A percentile compares a stretch with the other conserved stretches of the same genome.
Conservation (phyloP, 768 basidiomycete species). For the Termitomyces sp. region DNA sequence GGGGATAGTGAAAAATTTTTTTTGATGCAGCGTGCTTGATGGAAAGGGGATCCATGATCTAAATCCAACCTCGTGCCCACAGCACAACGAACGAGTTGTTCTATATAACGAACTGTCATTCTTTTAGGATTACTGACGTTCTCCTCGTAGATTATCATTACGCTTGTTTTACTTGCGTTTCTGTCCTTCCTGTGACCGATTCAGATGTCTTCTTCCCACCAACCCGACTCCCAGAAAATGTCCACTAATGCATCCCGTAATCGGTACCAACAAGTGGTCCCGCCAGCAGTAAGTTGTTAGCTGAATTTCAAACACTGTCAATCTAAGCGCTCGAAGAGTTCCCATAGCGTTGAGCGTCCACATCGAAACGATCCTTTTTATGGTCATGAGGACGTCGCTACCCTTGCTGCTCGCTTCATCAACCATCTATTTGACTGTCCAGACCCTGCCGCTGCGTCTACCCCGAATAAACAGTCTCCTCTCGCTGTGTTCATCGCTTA, state of each 20-base stretch:
- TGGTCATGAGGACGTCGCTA: constrained; percentile 73
- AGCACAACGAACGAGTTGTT: neutral
- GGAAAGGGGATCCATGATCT: constrained; percentile 1
- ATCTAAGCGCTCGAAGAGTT: constrained; percentile 10
- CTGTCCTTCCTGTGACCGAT: constrained; percentile 12
- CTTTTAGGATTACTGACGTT: constrained; percentile 11
- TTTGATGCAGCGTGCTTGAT: constrained; percentile 9
- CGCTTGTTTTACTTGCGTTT: constrained; percentile 1
- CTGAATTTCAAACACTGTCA: constrained; percentile 2
- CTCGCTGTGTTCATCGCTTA: constrained; percentile 85
- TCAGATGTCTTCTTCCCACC: constrained; percentile 18
- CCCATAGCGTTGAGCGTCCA: constrained; percentile 21
- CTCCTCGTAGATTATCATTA: constrained; percentile 8
- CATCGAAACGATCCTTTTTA: constrained; percentile 52
- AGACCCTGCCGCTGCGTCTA: constrained; percentile 59
- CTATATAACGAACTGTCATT: constrained; percentile 18
- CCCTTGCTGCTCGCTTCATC: constrained; percentile 75
- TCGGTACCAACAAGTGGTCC: constrained; percentile 18
- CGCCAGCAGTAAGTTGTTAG: constrained; percentile 11
- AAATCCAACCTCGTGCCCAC: neutral
- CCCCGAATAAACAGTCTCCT: constrained; percentile 48
- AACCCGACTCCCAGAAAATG: constrained; percentile 18
- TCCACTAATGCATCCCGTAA: constrained; percentile 21
- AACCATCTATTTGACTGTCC: constrained; percentile 86
- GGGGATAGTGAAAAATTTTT: constrained; percentile 7